phyloP scores from a whole-genome alignment of 2,329 filamentous ascomycete genomes.

The Colletotrichum plurivorum region DNA sequence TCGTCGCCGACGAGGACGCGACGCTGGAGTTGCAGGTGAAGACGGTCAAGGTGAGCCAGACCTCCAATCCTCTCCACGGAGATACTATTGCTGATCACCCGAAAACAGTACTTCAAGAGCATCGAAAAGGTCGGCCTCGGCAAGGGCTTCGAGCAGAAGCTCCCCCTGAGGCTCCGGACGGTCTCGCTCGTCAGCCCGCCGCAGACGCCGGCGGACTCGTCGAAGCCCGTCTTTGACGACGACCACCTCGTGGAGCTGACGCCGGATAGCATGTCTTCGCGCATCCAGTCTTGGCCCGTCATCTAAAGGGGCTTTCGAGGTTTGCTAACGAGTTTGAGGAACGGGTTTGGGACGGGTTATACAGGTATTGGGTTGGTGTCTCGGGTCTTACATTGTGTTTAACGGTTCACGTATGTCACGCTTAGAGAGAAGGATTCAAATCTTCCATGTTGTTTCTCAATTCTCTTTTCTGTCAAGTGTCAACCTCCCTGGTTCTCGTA shows the following conservation, averaged over 20 bases:
- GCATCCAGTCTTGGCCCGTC: conserved; percentile 37
- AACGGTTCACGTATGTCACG: background rate
- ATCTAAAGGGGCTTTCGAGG: background rate
- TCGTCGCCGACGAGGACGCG: conserved; percentile 82
- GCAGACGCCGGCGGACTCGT: conserved; percentile 41
- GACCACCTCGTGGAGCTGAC: conserved; percentile 38
- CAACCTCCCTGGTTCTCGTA: conserved; percentile 31
- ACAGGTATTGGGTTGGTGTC: background rate
- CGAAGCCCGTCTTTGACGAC: conserved; percentile 21
- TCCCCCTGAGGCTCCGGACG: conserved; percentile 48
- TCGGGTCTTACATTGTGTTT: too few relatives aligned
- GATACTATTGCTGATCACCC: background rate
- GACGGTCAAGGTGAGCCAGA: conserved; percentile 65
- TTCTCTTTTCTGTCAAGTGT: too few relatives aligned
- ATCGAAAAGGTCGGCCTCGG: conserved; percentile 69
- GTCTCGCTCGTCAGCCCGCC: conserved; percentile 38
- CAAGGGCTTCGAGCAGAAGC: conserved; percentile 61
- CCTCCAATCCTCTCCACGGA: background rate
- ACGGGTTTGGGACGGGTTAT: background rate
- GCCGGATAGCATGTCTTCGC: conserved; percentile 42
- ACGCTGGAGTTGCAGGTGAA: conserved; percentile 76
- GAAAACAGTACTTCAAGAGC: conserved; percentile 63
- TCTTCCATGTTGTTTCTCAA: background rate
- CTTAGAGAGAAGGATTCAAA: background rate
- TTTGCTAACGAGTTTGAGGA: background rate